phyloP scores from a whole-genome alignment of 2,329 filamentous ascomycete species.

The Chrysoporthe cubensis region DNA sequence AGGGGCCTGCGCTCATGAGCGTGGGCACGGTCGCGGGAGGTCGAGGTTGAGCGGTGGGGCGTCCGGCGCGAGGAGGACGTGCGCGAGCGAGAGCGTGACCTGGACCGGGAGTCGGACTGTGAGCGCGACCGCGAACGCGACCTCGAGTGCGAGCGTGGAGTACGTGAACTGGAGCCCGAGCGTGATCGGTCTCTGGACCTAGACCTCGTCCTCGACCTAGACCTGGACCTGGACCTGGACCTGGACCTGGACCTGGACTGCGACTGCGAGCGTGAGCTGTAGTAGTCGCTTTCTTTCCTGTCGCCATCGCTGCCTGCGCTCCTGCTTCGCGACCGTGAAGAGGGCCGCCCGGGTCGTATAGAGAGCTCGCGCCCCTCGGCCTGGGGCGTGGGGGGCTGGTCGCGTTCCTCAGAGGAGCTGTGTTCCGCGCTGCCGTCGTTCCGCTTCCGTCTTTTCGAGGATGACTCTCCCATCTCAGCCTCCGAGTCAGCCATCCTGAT shows the following conservation, averaged over 20 bases:
- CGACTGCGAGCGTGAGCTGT: conserved; percentile 32
- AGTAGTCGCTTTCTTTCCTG: conserved; percentile 20
- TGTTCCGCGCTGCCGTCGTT: conserved; percentile 46
- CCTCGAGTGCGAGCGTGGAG: conserved; percentile 33
- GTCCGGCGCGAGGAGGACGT: conserved; percentile 32
- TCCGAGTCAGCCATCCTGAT: background rate
- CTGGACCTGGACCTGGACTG: conserved; percentile 32
- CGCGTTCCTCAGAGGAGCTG: conserved; percentile 46
- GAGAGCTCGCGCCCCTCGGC: conserved; percentile 32
- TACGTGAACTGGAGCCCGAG: conserved; percentile 32
- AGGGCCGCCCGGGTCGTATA: conserved; percentile 33
- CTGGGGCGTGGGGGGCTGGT: conserved; percentile 18
- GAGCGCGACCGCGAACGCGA: conserved; percentile 32
- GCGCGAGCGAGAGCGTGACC: conserved; percentile 38
- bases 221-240: conserved; percentile 30
- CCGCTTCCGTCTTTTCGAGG: conserved; percentile 47
- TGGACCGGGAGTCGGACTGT: conserved; percentile 11
- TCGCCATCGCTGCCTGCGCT: conserved; percentile 27
- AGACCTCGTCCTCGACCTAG: conserved; percentile 33
- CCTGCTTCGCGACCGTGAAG: conserved; percentile 31
- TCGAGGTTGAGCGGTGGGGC: conserved; percentile 27
- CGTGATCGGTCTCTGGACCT: conserved; percentile 34
- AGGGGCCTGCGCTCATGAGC: conserved; percentile 51
- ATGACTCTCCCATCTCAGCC: conserved; percentile 35
- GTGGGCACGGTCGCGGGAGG: conserved; percentile 27